Evolutionary conservation across 345 rosid species (phyloP), one percentile per base, ranked within the genome.

Genomic region (Eucalyptus dawsonii): DNA sequence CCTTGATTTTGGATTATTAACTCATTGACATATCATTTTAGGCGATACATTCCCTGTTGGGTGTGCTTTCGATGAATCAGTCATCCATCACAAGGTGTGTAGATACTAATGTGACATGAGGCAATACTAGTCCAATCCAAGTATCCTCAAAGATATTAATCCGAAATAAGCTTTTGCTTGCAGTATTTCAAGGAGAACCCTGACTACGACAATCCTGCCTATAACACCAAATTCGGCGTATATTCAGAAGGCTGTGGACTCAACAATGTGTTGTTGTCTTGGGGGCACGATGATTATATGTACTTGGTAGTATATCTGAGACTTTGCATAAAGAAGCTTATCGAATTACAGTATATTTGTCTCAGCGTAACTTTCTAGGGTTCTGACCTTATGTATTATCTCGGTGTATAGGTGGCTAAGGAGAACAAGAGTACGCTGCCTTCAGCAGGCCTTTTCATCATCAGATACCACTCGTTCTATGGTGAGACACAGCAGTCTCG

Each of bases 21-120:
- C 56, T 45, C 50, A 89, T 60, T 6, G 27, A 54, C 45, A 11
- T 37, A 6, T 76, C 45, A 76, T 76, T 97, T 96, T 50, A 97
- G 98, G 94, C 11, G 88, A 97, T 90, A 97, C 97, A 6, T 96
- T 60, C 90, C 99, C 99, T 3, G 97, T 96, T 50, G 99, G 97
- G 21, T 97, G 99, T 87, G 96, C 95, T 13, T 97, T 96, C 60
- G 97, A 96, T 60, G 91, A 95, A 86, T 94, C 98, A 87, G 91
- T 95, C 69, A 94, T 96, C 90, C 98, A 96, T 90, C 94, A 96
- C 93, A 60, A 87, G 88, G 88, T 87, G 16, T 40, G 11, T 25
- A 10, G 42, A 86, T 51, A 16, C 40, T 27, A 37, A 49, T 2
- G 14, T 86, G 53, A 24, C 58, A 29, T 50, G 58, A 9, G 34